phyloP scores from a whole-genome alignment of 176 grass and related monocot genomes.

The Rhynchospora tenuis region DNA sequence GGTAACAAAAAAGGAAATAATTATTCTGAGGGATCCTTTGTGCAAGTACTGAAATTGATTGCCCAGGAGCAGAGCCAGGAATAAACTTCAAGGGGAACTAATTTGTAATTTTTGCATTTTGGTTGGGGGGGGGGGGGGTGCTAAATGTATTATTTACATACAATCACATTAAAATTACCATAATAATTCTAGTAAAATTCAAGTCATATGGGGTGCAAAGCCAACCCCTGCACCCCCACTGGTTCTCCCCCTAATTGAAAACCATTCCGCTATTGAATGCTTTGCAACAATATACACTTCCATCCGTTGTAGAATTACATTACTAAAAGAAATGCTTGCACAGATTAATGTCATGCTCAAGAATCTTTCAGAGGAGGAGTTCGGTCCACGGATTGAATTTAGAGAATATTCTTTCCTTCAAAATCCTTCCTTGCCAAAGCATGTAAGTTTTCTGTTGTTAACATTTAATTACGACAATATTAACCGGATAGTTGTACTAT shows the following conservation, averaged over 20 bases:
- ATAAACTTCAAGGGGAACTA: too few relatives aligned
- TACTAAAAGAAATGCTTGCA: conserved; percentile 9
- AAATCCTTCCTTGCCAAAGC: conserved; percentile 74
- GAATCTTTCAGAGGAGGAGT: conserved; percentile 63
- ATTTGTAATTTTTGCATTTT: too few relatives aligned
- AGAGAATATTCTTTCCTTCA: conserved; percentile 94
- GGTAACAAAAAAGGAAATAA: background rate
- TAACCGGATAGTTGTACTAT: background rate
- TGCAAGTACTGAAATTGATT: background rate
- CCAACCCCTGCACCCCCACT: too few relatives aligned
- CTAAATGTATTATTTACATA: too few relatives aligned
- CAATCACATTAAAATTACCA: too few relatives aligned
- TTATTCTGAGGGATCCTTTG: background rate
- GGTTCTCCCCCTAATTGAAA: too few relatives aligned
- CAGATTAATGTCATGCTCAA: conserved; percentile 93
- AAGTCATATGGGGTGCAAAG: too few relatives aligned
- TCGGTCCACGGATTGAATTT: conserved; percentile 71
- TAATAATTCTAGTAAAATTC: too few relatives aligned
- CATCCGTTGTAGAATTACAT: background rate
- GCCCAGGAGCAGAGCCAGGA: too few relatives aligned
- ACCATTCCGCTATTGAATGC: background rate
- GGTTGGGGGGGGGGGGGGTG: too few relatives aligned
- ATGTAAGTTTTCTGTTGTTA: conserved; percentile 31
- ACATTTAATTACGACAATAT: background rate
- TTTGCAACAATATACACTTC: background rate